Conservation (phyloP, 2,329 filamentous ascomycete genomes). For the Aureobasidium musti region DNA sequence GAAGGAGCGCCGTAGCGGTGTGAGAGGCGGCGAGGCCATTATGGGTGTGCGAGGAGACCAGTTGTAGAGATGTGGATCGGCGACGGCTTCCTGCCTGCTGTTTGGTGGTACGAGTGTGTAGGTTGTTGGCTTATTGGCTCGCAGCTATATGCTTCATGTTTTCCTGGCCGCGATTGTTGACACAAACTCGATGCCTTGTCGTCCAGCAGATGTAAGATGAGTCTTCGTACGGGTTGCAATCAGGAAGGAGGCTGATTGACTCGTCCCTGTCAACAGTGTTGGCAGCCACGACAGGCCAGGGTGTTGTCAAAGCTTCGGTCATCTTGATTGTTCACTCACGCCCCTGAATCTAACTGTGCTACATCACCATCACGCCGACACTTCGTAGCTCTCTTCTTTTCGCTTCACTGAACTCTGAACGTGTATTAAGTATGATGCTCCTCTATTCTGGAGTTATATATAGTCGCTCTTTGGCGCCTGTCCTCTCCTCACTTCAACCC, state of each 20-base stretch:
- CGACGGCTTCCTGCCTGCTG: conserved; percentile 1
- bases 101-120: not conserved
- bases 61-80: not conserved
- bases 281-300: conserved; percentile 16
- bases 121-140: not conserved
- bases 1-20: conserved; percentile 48
- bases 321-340: conserved; percentile 1
- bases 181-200: not conserved
- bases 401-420: not conserved
- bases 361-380: not conserved
- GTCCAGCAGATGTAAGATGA: not conserved
- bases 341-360: conserved; percentile 3
- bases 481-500: not conserved
- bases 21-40: conserved; percentile 47
- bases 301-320: conserved; percentile 21
- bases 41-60: not conserved
- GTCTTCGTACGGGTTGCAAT: not conserved
- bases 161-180: not conserved
- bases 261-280: not conserved
- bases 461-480: not conserved
- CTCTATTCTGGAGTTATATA: conserved; percentile 13
- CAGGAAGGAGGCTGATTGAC: not conserved
- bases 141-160: conserved; percentile 19
- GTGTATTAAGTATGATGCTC: conserved; percentile 18
- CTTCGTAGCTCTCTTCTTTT: not conserved